These are phyloP conservation scores for Aspergillus cejpii DNA, from an alignment of 2,329 filamentous ascomycete species.

Conservation along the genomic window DNA sequence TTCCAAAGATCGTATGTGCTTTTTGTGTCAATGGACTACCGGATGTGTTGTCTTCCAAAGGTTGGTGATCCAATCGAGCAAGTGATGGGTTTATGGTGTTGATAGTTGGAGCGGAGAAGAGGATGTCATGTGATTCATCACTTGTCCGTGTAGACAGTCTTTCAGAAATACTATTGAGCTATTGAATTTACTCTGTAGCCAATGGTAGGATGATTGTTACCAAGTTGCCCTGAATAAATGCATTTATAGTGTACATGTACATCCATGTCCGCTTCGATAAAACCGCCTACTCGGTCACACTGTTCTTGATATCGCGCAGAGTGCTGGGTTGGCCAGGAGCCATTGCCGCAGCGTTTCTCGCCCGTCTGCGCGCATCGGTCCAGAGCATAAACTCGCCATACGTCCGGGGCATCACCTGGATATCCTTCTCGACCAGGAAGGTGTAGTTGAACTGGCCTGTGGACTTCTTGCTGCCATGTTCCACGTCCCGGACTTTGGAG, in stretches of 20 bases:
- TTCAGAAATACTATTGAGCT: too few relatives aligned
- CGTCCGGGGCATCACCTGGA: constrained; percentile 59
- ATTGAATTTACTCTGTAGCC: too few relatives aligned
- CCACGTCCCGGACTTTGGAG: constrained; percentile 64
- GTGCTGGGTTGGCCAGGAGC: constrained; percentile 29
- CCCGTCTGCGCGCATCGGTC: constrained; percentile 54
- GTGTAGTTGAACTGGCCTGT: constrained; percentile 74
- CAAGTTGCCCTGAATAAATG: too few relatives aligned
- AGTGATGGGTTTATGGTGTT: background rate
- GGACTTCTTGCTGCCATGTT: constrained; percentile 60
- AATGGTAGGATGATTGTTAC: too few relatives aligned
- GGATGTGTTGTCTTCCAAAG: background rate
- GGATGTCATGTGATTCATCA: constrained; percentile 13
- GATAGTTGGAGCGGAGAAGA: constrained; percentile 8
- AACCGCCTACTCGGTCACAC: constrained; percentile 34
- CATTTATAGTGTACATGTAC: constrained; percentile 1
- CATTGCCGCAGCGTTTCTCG: constrained; percentile 47
- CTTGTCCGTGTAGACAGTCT: background rate
- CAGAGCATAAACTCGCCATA: constrained; percentile 62
- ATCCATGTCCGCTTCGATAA: background rate
- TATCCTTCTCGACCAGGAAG: constrained; percentile 58
- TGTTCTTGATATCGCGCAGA: constrained; percentile 30
- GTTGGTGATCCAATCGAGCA: background rate
- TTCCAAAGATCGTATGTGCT: background rate
- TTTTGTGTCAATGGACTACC: background rate